phyloP scores from a whole-genome alignment of 768 basidiomycete genomes.

The Russula brevipes region DNA sequence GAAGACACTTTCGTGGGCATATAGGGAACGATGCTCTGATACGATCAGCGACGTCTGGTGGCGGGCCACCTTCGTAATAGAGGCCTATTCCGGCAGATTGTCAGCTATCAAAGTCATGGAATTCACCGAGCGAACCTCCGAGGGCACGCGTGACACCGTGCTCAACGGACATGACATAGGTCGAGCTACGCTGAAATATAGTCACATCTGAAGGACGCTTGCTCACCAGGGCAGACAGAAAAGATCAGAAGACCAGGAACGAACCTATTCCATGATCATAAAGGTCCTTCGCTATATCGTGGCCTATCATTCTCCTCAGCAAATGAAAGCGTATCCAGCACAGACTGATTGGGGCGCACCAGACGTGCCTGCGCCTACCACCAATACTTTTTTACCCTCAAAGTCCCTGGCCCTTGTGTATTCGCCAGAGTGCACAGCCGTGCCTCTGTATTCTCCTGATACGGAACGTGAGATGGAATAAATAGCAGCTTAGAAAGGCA shows the following conservation, averaged over 20 bases:
- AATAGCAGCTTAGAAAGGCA: neutral
- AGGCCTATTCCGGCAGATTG: conserved; percentile 2
- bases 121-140: conserved; percentile 8
- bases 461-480: neutral
- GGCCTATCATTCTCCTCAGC: conserved; percentile 16
- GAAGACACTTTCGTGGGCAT: conserved; percentile 27
- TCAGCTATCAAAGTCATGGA: neutral
- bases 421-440: conserved; percentile 31
- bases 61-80: conserved; percentile 20
- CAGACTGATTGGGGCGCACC: conserved; percentile 2
- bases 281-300: conserved; percentile 35
- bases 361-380: conserved; percentile 37
- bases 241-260: neutral
- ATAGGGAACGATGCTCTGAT: conserved; percentile 41
- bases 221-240: neutral
- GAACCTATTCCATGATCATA: conserved; percentile 29
- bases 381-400: conserved; percentile 39
- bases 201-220: conserved; percentile 24
- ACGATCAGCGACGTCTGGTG: conserved; percentile 50
- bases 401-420: conserved; percentile 32
- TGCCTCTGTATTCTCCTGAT: conserved; percentile 34
- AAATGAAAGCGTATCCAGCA: neutral
- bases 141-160: conserved; percentile 24
- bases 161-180: conserved; percentile 34
- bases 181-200: conserved; percentile 34